A percentile compares a stretch with the other conserved stretches of the same genome.
These are phyloP conservation scores for Geotrichum restrictum DNA, from an alignment of 1,139 yeast genomes.

Conservation along the genomic window DNA sequence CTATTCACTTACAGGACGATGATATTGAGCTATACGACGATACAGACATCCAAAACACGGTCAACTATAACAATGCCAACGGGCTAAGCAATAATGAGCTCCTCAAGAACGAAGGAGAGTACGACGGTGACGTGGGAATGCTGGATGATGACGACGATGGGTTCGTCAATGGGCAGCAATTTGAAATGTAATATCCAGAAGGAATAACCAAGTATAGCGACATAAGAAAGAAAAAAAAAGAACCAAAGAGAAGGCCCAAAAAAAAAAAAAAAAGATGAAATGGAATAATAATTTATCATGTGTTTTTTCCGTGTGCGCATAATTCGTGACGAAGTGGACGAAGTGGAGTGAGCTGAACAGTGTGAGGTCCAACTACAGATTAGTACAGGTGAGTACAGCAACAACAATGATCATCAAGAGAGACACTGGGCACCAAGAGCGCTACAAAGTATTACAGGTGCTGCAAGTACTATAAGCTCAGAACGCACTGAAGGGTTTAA, in stretches of 20 bases:
- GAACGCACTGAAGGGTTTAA: no score
- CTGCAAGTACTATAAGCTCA: no score
- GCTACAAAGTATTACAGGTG: no score
- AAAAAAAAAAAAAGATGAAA: background rate
- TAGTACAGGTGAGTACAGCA: no score
- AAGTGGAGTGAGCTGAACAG: slow-evolving; percentile 1
- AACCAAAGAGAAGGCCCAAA: background rate
- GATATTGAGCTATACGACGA: slow-evolving; percentile 41
- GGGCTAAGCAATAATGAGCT: slow-evolving; percentile 49
- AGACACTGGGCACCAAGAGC: no score
- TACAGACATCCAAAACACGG: slow-evolving; percentile 37
- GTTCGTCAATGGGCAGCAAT: slow-evolving; percentile 78
- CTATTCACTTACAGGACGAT: slow-evolving; percentile 31
- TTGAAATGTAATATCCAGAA: slow-evolving; percentile 53
- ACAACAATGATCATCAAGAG: no score
- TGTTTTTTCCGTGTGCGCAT: background rate
- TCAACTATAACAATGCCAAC: slow-evolving; percentile 31
- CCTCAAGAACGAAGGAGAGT: slow-evolving; percentile 69
- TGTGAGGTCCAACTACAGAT: no score
- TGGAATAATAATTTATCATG: background rate
- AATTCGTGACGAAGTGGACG: no score
- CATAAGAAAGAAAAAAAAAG: background rate
- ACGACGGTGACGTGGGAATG: slow-evolving; percentile 52
- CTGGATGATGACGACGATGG: slow-evolving; percentile 62
- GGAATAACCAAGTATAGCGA: background rate